phyloP scores from a whole-genome alignment of 805 yeast genomes.

The Cyberlindnera amylophila region DNA sequence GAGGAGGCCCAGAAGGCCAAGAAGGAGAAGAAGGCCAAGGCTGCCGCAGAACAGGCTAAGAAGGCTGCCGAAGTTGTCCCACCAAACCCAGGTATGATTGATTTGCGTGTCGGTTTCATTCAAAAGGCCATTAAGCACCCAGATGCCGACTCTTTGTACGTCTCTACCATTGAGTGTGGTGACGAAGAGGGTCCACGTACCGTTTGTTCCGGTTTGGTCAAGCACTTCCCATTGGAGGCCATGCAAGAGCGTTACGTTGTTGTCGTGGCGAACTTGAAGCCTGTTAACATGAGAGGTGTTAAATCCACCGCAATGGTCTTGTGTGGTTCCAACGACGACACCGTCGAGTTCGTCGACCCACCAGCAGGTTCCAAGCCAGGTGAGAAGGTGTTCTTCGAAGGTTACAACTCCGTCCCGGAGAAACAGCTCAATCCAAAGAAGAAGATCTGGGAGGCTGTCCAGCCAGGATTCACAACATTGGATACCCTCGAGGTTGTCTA shows the following conservation, averaged over 20 bases:
- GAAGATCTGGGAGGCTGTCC: conserved; percentile 94
- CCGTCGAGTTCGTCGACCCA: conserved; percentile 91
- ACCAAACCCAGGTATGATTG: conserved; percentile 80
- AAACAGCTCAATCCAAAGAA: conserved; percentile 94
- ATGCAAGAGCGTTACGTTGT: conserved; percentile 94
- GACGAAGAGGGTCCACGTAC: conserved; percentile 97
- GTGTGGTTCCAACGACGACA: conserved; percentile 78
- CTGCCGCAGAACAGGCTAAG: conserved; percentile 37
- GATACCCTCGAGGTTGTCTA: conserved; percentile 74
- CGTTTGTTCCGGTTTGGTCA: conserved; percentile 94
- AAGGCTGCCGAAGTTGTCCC: conserved; percentile 60
- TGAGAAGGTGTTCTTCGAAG: conserved; percentile 94
- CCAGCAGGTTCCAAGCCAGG: conserved; percentile 93
- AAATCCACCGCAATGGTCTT: conserved; percentile 95
- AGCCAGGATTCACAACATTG: conserved; percentile 84
- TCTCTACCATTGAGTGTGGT: conserved; percentile 94
- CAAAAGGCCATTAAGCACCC: conserved; percentile 97
- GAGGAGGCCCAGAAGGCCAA: conserved; percentile 59
- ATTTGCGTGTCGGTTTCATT: conserved; percentile 93
- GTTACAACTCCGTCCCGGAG: conserved; percentile 84
- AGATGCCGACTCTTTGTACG: conserved; percentile 94
- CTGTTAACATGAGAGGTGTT: conserved; percentile 97
- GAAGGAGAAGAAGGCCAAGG: conserved; percentile 58
- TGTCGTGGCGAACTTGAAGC: conserved; percentile 93
- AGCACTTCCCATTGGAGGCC: conserved; percentile 82